phyloP scores from a whole-genome alignment of 345 rosid genomes.

The Populus simonii region DNA sequence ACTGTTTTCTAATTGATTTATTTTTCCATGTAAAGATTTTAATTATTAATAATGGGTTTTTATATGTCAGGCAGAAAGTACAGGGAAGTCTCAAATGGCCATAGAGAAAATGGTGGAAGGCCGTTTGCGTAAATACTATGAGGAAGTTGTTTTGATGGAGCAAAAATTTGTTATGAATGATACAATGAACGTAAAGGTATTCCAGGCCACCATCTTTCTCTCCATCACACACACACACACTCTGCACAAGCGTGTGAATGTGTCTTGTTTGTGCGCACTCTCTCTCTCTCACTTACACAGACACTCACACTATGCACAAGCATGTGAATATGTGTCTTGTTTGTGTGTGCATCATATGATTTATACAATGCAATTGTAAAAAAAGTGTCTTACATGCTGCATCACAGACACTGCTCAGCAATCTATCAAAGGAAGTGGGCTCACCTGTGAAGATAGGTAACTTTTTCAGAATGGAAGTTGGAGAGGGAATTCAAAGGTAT shows the following conservation, averaged over 20 bases:
- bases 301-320: neutral
- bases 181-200: constrained; percentile 63
- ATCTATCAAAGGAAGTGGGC: constrained; percentile 76
- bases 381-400: constrained; percentile 1
- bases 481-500: constrained; percentile 94
- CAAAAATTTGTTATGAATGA: constrained; percentile 86
- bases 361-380: neutral
- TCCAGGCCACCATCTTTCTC: neutral
- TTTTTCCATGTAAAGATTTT: constrained; percentile 8
- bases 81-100: constrained; percentile 73
- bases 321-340: neutral
- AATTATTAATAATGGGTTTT: neutral
- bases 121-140: constrained; percentile 84
- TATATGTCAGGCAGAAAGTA: constrained; percentile 76
- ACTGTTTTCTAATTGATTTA: neutral
- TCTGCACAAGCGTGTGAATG: neutral
- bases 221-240: neutral
- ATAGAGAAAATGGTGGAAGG: constrained; percentile 97
- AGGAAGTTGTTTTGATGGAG: constrained; percentile 88
- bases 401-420: constrained; percentile 56
- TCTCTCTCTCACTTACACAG: neutral
- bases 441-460: constrained; percentile 68
- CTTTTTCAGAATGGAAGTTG: constrained; percentile 93
- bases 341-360: neutral
- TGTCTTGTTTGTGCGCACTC: neutral